Evolutionary conservation across 805 yeast species (phyloP), one percentile per base, ranked within the genome.

Genomic region (Saccharomycopsis fodiens): DNA sequence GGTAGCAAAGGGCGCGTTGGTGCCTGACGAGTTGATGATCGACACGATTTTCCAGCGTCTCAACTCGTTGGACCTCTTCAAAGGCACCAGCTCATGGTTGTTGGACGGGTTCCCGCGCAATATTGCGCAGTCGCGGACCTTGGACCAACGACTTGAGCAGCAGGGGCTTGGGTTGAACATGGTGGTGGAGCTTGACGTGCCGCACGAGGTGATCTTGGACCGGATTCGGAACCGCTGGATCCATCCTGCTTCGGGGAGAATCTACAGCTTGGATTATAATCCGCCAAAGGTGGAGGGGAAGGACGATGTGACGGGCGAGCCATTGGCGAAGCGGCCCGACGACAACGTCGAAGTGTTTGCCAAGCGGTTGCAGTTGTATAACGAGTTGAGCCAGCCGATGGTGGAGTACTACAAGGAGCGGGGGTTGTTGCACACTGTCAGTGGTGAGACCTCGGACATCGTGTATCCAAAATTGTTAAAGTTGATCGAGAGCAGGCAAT

Each of bases 61-160:
- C 46, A 43, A 53, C 5, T 45, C 51, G 4, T 56, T 62, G 4
- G 55, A 61, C 6, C 75, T 81, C 72, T 65, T 79, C 16, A 62
- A 65, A 31, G 38, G 62, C 0, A 44, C 62, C 1, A 53, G 78
- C 1, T 65, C 78, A 4, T 89, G 95, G 85, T 66, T 89, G 25
- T 67, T 91, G 41, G 97, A 89, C 60, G 97, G 97, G 36, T 91
- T 88, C 57, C 97, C 97, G 3, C 69, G 97, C 51, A 91, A 93
- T 0, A 58, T 66, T 16, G 64, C 63, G 3, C 97, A 89, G 63
- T 96, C 96, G 0, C 57, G 60, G 34, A 72, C 69, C 7, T 64
- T 87, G 32, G 77, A 78, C 45, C 53, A 57, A 13, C 67, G 67
- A 4, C 64, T 82, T 45, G 50, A 63, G 10, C 54, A 61, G 7